These are phyloP conservation scores for Rhizophlyctis rosea DNA, from an alignment of 192 early-diverging fungal genomes.

Conservation along the genomic window DNA sequence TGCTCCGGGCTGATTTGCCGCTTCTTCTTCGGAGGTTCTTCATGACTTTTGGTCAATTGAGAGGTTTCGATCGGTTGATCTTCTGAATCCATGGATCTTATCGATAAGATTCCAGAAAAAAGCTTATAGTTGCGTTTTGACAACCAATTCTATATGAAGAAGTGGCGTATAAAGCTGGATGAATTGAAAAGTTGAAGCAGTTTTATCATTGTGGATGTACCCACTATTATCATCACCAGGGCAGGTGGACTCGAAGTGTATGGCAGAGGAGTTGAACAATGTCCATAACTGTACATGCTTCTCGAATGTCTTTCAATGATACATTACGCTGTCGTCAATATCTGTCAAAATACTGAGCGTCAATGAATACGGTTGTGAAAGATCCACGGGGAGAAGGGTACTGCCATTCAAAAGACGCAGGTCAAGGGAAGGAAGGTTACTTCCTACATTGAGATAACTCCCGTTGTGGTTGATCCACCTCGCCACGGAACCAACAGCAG, in stretches of 20 bases:
- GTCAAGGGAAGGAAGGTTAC: not conserved
- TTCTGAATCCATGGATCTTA: not conserved
- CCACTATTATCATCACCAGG: too few species aligned
- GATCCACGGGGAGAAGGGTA: not conserved
- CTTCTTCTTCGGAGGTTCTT: not conserved
- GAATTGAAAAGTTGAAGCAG: not conserved
- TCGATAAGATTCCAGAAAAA: not conserved
- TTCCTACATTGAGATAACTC: not conserved
- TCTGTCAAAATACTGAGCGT: not conserved
- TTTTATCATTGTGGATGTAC: too few species aligned
- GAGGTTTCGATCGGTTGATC: not conserved
- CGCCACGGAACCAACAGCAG: not conserved
- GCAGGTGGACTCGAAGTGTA: too few species aligned
- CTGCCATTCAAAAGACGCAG: not conserved
- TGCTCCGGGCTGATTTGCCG: not conserved
- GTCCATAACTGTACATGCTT: too few species aligned
- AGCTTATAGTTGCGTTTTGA: too few species aligned
- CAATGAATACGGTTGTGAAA: not conserved
- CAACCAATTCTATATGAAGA: too few species aligned
- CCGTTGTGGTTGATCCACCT: not conserved
- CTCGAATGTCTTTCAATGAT: not conserved
- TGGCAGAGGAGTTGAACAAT: too few species aligned
- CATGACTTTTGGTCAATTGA: not conserved
- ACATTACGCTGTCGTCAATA: not conserved
- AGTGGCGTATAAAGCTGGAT: not conserved